Percentiles rank a stretch among this genome's conserved stretches.
Evolutionary conservation across 1,284 basidiomycete genomes (phyloP).

Genomic region (Puccinia novopanici): DNA sequence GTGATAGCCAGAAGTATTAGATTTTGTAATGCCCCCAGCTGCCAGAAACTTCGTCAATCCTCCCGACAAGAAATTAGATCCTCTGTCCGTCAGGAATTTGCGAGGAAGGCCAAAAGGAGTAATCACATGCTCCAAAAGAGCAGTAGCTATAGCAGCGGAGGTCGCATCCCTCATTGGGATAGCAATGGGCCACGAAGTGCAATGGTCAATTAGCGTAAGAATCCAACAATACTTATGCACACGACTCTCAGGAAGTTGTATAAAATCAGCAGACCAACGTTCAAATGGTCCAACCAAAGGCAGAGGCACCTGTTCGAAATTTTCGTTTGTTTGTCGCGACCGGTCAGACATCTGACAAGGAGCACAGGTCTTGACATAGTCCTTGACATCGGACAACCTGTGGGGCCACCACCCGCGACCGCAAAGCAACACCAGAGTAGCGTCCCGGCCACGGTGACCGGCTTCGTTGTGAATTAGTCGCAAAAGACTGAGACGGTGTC

Average conservation of each 20-base stretch:
- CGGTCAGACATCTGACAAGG: not conserved
- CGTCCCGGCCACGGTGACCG: not conserved
- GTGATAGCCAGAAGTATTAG: constrained; percentile 26
- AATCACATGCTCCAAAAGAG: not conserved
- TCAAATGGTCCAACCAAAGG: too few relatives aligned
- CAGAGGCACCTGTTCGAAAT: not conserved
- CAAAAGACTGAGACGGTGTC: not conserved
- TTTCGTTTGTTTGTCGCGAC: not conserved
- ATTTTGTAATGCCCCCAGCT: not conserved
- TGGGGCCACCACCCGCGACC: too few relatives aligned
- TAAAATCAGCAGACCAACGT: not conserved
- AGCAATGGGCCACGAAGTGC: not conserved
- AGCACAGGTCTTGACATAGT: not conserved
- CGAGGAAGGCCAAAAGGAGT: not conserved
- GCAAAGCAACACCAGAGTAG: too few relatives aligned
- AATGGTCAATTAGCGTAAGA: not conserved
- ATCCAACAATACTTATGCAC: not conserved
- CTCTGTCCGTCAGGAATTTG: not conserved
- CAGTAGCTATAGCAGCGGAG: too few relatives aligned
- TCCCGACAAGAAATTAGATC: not conserved
- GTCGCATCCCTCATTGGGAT: not conserved
- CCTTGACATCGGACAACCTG: too few relatives aligned
- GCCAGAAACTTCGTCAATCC: not conserved
- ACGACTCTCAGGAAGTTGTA: not conserved
- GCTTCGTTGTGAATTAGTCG: not conserved